Base-by-base conservation (phyloP, 768 basidiomycete genomes). In the Galerina marginata region DNA sequence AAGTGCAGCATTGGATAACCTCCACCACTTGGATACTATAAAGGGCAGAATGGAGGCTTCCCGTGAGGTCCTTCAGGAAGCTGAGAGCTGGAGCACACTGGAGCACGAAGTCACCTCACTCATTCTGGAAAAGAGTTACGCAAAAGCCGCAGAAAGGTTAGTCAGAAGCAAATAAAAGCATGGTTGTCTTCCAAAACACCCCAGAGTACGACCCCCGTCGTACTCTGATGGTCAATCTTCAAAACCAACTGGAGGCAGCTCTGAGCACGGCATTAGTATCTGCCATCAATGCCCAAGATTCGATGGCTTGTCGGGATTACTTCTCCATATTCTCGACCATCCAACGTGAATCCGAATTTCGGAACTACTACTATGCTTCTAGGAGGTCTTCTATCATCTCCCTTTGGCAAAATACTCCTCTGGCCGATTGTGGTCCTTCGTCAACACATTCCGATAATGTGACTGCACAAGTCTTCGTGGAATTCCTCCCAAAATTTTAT, bases 1-100 rank as follows among this genome's bases (percentile, higher is more conserved):
- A 0, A 82, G 81, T 51, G 76, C 76, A 4, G 89, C 90, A 3
- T 80, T 99, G 59, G 88, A 93, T 56, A 84, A 85, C 37, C 77
- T 99, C n/a, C 86, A 87, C 54, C 80, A 88, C 45, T 81, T 99
- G 42, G 95, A 99, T 73, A 86, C 84, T 9, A 83, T 95, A 29
- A 97, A 95, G 70, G 79, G 78, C 23, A 82, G 90, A 20, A 95
- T 99, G 93, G 94, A 95, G 71, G 87, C 88, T 0, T 85, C 94
- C 1, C 81, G 95, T 37, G 94, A 94, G 62, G 95, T 98, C 15
- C 76, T 99, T 38, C 86, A 90, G 25, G 96, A 99, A 71, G 96
- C 97, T 11, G 96, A 99, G 79, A 93, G 90, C 65, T 99, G 97
- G 97, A 92, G 90, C 58, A 93, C 93, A 2, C 83, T 99, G 47